Base-by-base conservation (phyloP, 2,329 filamentous ascomycete species). In the Phialemoniopsis sp. region DNA sequence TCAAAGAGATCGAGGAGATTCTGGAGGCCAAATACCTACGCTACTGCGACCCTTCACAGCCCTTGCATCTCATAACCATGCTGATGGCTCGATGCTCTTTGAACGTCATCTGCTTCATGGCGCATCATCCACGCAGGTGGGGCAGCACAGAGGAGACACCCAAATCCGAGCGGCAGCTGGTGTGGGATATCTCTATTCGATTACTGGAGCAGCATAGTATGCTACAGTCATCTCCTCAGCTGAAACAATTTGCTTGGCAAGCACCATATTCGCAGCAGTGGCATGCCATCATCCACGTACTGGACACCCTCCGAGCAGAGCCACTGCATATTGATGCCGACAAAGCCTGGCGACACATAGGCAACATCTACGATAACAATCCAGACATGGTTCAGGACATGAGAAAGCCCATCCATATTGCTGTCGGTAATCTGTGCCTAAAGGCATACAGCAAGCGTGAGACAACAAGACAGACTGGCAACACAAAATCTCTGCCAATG, bases 311-410 rank as follows among this genome's bases (percentile, higher is more conserved):
- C 37, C 46, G 59, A 52, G 49, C 53, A 40, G 37, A 57, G 42
- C 52, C 61, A 12, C 51, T 56, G 8, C 45, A 41, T 7, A 34
- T 39, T 8, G 56, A 59, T n/a, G 53, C 53, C 7, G 45, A 48
- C 10, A 58, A 60, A 34, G 59, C 58, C 8, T 64, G 60, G 51
- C 39, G 46, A 16, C 53, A 62, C 9, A 55, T 66, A 28, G 55
- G 54, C 19, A 54, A 38, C 5, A 49, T 57, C 4, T 65, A 64
- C 42, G 50, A 56, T 26, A 61, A 59, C 37, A 58, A 53, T 29
- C 46, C 43, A 30, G 49, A 47, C 4, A 46, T 58, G 44, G 16
- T 54, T 10, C 39, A 43, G 5, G 44, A 54, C 40, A 53, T 39
- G 26, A 53, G 51, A 28, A 53, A 51, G 37, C 52, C 53, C 1